Base-by-base conservation (phyloP, 2,329 filamentous ascomycete species). In the Aspergillus melleus region DNA sequence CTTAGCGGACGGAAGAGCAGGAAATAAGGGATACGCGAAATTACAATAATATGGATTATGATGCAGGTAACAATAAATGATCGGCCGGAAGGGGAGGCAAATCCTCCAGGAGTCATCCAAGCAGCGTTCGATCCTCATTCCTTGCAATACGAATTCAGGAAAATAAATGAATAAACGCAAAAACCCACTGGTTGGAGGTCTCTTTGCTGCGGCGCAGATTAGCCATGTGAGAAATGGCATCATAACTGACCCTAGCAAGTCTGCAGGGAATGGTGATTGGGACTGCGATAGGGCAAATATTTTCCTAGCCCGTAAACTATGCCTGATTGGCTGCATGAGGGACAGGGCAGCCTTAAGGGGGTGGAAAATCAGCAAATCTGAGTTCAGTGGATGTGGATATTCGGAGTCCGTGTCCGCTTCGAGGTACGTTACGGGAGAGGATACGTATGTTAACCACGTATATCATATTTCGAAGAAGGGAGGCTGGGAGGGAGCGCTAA, bases 141-240 rank as follows among this genome's bases (percentile, higher is more conserved):
- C 36, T 8, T 16, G 36, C 16, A 42, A 42, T 42, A 42, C 36
- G 36, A 42, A 42, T 42, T n/a, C 6, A 42, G 16, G 14, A 19
- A 42, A 16, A n/a, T 14, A 39, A 39, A n/a, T 14, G 12, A 16
- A 39, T 14, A 3, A n/a, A n/a, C 2, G 16, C 5, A 42, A 16
- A 42, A 16, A 6, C 16, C 36, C 4, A n/a, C 36, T 42, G 36
- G 36, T n/a, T 19, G 36, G 36, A 16, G 36, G 16, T 16, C 32
- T 36, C 32, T n/a, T n/a, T 22, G 9, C 20, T 46, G 42, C 42
- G 42, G 42, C 42, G 44, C 44, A 47, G 20, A 24, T 47, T 47
- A 47, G 44, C 24, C 39, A 50, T 52, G 52, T 24, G 49, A 26
- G 55, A 52, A 54, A 46, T 16, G 36, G 49, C 52, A 56, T 42